phyloP scores from a whole-genome alignment of 768 basidiomycete genomes.

The Trametes cubensis region DNA sequence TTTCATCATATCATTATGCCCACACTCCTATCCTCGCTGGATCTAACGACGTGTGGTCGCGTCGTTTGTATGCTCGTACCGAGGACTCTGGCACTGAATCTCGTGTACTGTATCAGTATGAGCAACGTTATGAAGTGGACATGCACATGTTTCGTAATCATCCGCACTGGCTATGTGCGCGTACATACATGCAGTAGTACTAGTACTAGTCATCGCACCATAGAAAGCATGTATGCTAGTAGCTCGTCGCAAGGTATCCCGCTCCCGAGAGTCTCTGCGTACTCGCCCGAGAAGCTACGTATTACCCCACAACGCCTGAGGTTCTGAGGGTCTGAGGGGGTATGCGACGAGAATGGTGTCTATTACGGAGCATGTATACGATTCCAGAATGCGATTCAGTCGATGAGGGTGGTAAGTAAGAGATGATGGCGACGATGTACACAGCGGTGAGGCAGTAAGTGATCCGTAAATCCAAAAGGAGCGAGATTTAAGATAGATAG shows the following conservation, averaged over 20 bases:
- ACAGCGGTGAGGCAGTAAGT: background rate
- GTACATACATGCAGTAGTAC: too few species aligned
- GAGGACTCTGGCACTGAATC: too few species aligned
- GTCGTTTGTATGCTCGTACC: too few species aligned
- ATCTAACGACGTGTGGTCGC: too few species aligned
- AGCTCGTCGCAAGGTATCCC: background rate
- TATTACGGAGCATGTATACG: conserved; percentile 19
- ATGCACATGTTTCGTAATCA: background rate
- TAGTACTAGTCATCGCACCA: background rate
- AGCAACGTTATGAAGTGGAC: background rate
- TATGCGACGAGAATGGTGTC: conserved; percentile 5
- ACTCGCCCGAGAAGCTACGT: too few species aligned
- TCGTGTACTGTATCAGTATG: too few species aligned
- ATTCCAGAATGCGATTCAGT: background rate
- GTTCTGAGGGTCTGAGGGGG: background rate
- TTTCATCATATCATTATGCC: background rate
- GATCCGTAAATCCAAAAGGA: conserved; percentile 19
- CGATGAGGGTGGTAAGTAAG: conserved; percentile 2
- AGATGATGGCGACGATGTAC: conserved; percentile 13
- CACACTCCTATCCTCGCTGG: too few species aligned
- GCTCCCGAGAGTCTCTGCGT: too few species aligned
- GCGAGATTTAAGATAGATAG: conserved; percentile 23
- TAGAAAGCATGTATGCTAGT: conserved; percentile 1
- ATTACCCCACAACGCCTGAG: background rate
- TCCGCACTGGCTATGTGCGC: too few species aligned